Conservation (phyloP, 352 stramenopile genomes). For the Phytophthora capsici region DNA sequence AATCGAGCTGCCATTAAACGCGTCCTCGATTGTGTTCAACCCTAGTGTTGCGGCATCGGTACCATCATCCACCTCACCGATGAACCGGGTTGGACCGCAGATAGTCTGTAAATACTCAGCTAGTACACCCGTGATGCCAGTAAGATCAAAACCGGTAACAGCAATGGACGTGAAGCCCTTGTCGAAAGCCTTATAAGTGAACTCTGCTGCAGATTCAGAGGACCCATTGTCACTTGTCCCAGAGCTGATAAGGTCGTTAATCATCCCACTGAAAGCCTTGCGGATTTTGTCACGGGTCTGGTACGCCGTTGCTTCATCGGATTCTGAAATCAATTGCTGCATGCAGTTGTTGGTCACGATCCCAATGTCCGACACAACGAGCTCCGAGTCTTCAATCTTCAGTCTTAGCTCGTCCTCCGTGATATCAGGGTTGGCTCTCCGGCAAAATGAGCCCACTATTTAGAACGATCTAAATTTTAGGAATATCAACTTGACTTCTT, state of each 20-base stretch:
- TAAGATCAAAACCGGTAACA: conserved; percentile 35
- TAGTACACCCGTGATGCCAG: conserved; percentile 35
- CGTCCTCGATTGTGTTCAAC: conserved; percentile 31
- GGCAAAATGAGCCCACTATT: no score
- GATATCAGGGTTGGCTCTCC: background rate
- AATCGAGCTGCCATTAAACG: conserved; percentile 36
- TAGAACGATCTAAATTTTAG: no score
- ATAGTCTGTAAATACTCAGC: conserved; percentile 51
- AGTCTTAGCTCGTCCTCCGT: background rate
- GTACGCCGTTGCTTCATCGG: conserved; percentile 14
- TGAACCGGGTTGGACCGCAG: conserved; percentile 44
- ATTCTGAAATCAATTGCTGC: background rate
- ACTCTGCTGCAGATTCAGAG: background rate
- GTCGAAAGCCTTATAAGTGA: background rate
- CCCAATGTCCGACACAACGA: conserved; percentile 19
- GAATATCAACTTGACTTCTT: no score
- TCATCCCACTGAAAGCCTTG: conserved; percentile 35
- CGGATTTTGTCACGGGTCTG: conserved; percentile 41
- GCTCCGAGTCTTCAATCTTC: conserved; percentile 23
- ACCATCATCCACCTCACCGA: conserved; percentile 47
- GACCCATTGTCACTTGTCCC: conserved; percentile 19
- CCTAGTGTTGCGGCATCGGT: conserved; percentile 28
- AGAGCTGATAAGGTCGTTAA: conserved; percentile 39
- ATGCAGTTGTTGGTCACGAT: background rate
- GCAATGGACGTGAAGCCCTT: background rate